Percentiles rank a stretch among this genome's conserved stretches.
Conservation (phyloP, 2,329 filamentous ascomycete species). For the Fusarium nanum region DNA sequence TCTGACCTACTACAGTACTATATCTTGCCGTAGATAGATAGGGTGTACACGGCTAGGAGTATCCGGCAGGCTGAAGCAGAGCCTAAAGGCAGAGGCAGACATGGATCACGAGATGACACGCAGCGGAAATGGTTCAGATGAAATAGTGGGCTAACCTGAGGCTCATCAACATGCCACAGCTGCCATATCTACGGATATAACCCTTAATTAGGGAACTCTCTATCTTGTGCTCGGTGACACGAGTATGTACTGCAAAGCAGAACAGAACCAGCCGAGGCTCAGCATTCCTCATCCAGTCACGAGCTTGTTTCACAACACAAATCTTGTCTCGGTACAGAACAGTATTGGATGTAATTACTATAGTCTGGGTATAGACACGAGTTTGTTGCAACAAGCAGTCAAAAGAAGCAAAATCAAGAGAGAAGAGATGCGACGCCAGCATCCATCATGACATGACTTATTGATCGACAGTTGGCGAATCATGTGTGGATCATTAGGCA, state of each 20-base stretch:
- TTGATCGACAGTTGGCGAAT: slow-evolving; percentile 11
- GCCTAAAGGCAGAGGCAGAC: background rate
- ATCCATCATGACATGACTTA: background rate
- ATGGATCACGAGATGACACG: background rate
- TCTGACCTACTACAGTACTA: background rate
- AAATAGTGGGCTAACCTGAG: slow-evolving; percentile 23
- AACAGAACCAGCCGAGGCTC: slow-evolving; percentile 24
- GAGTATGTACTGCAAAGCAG: background rate
- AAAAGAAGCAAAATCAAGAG: slow-evolving; percentile 23
- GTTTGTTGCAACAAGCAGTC: slow-evolving; percentile 8
- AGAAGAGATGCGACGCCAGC: slow-evolving; percentile 5
- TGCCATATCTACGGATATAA: background rate
- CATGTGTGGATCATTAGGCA: background rate
- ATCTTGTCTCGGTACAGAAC: slow-evolving; percentile 18
- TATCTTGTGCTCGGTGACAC: slow-evolving; percentile 19
- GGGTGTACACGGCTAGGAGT: background rate
- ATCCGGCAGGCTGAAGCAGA: background rate
- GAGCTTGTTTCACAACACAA: slow-evolving; percentile 6
- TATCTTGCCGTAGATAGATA: background rate
- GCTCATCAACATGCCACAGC: slow-evolving; percentile 32
- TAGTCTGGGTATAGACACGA: slow-evolving; percentile 14
- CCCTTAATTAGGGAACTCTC: background rate
- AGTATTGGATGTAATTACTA: too few relatives aligned
- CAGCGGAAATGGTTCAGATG: slow-evolving; percentile 1
- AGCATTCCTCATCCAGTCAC: slow-evolving; percentile 14